phyloP scores from a whole-genome alignment of 495 filamentous ascomycete genomes.

The Neurospora sp. region DNA sequence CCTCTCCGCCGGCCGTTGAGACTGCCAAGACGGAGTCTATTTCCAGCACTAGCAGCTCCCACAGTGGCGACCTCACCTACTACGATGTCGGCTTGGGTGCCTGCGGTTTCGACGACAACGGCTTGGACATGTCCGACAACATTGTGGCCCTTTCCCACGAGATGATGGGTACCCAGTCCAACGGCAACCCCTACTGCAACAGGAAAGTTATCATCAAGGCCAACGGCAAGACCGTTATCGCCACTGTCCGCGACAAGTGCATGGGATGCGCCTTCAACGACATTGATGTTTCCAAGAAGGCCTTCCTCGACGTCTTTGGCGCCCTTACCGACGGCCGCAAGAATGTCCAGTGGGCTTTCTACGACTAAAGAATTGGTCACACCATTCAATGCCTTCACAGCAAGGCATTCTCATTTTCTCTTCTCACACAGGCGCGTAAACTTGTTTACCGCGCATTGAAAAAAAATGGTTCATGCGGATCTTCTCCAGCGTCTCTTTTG shows the following conservation, averaged over 20 bases:
- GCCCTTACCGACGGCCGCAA: slow-evolving; percentile 25
- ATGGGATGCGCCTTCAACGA: slow-evolving; percentile 45
- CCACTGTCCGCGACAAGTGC: slow-evolving; percentile 65
- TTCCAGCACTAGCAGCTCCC: slow-evolving; percentile 7
- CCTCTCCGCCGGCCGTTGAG: slow-evolving; percentile 12
- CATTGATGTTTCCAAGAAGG: slow-evolving; percentile 40
- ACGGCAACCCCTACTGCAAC: slow-evolving; percentile 54
- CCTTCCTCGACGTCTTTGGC: slow-evolving; percentile 35
- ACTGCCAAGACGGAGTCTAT: neutral
- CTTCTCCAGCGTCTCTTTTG: neutral
- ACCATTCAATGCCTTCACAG: neutral
- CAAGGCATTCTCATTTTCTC: neutral
- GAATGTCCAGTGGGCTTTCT: slow-evolving; percentile 31
- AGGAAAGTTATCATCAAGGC: slow-evolving; percentile 50
- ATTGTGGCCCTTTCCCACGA: slow-evolving; percentile 35
- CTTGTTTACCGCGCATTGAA: neutral
- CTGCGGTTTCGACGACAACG: slow-evolving; percentile 34
- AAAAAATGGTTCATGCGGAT: neutral
- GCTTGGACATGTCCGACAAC: slow-evolving; percentile 28
- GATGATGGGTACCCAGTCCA: slow-evolving; percentile 35
- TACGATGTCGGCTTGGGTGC: slow-evolving; percentile 35
- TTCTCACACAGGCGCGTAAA: neutral
- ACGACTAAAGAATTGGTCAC: slow-evolving; percentile 15
- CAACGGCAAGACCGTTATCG: slow-evolving; percentile 44
- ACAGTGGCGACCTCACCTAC: slow-evolving; percentile 37